A percentile compares a stretch with the other conserved stretches of the same genome.
phyloP scores from a whole-genome alignment of 805 yeast genomes.

The Candida quercuum region DNA sequence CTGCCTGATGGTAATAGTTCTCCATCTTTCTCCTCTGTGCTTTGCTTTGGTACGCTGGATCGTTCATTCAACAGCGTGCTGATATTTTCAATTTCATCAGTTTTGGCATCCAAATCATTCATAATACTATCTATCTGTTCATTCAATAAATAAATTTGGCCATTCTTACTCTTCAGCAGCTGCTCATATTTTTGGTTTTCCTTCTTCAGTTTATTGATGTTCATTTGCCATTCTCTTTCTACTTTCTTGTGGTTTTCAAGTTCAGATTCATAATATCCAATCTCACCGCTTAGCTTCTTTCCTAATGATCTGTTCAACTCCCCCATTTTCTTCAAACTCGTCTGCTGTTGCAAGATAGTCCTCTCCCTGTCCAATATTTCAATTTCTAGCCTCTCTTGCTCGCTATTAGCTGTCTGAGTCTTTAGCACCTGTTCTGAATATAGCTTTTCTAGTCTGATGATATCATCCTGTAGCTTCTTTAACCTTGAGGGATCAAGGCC shows the following conservation, averaged over 20 bases:
- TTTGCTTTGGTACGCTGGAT: too few species aligned
- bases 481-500: neutral
- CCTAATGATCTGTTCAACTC: slow-evolving; percentile 11
- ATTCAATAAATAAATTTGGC: slow-evolving; percentile 14
- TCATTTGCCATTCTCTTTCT: slow-evolving; percentile 12
- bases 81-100: slow-evolving; percentile 1
- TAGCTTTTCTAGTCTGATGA: slow-evolving; percentile 13
- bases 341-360: slow-evolving; percentile 9
- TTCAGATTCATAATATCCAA: slow-evolving; percentile 14
- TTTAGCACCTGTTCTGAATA: slow-evolving; percentile 19
- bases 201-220: neutral
- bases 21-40: slow-evolving; percentile 5
- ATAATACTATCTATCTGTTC: slow-evolving; percentile 7
- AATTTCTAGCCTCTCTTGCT: slow-evolving; percentile 29
- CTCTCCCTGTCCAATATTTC: slow-evolving; percentile 27
- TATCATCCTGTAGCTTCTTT: slow-evolving; percentile 3
- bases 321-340: slow-evolving; percentile 3
- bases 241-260: slow-evolving; percentile 7
- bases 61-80: neutral
- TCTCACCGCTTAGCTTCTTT: slow-evolving; percentile 12
- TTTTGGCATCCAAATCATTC: slow-evolving; percentile 8
- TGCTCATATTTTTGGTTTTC: neutral
- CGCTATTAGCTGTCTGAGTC: slow-evolving; percentile 26
- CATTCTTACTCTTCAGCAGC: slow-evolving; percentile 5
- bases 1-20: too few species aligned